Conservation (phyloP, 306 rosid genomes). For the Medicago arabica region DNA sequence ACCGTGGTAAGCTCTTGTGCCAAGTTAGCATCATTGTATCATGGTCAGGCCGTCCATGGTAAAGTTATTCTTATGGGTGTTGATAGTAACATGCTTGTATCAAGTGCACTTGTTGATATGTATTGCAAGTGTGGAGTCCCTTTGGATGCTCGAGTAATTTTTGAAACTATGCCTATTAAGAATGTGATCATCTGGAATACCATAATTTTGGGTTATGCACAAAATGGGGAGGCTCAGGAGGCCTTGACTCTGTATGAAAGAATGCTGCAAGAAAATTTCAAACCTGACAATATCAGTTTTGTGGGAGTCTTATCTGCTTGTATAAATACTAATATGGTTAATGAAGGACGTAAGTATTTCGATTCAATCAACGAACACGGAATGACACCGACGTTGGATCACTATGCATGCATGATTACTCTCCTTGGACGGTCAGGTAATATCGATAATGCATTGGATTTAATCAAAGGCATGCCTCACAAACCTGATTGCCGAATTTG, state of each 20-base stretch:
- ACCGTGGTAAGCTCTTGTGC: slow-evolving; percentile 59
- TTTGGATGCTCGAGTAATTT: slow-evolving; percentile 52
- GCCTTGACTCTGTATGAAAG: slow-evolving; percentile 52
- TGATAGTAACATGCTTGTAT: slow-evolving; percentile 51
- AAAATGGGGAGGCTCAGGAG: slow-evolving; percentile 50
- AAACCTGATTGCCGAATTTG: slow-evolving; percentile 51
- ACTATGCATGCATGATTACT: slow-evolving; percentile 57
- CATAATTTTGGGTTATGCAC: slow-evolving; percentile 59
- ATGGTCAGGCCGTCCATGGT: slow-evolving; percentile 57
- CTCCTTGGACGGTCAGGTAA: slow-evolving; percentile 55
- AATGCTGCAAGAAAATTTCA: slow-evolving; percentile 52
- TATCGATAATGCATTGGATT: slow-evolving; percentile 46
- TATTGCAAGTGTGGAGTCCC: slow-evolving; percentile 63
- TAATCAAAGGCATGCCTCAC: slow-evolving; percentile 52
- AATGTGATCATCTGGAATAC: slow-evolving; percentile 55
- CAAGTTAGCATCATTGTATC: slow-evolving; percentile 56
- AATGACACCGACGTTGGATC: slow-evolving; percentile 56
- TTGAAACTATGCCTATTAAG: slow-evolving; percentile 47
- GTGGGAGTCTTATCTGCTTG: slow-evolving; percentile 58
- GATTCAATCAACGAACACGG: slow-evolving; percentile 51
- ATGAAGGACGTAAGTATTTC: slow-evolving; percentile 53
- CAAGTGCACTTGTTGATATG: slow-evolving; percentile 62
- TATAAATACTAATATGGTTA: slow-evolving; percentile 47
- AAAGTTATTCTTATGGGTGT: slow-evolving; percentile 49
- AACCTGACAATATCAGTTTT: slow-evolving; percentile 54